These are phyloP conservation scores for Malus hybrid DNA, from an alignment of 331 rosid species.

Conservation along the genomic window DNA sequence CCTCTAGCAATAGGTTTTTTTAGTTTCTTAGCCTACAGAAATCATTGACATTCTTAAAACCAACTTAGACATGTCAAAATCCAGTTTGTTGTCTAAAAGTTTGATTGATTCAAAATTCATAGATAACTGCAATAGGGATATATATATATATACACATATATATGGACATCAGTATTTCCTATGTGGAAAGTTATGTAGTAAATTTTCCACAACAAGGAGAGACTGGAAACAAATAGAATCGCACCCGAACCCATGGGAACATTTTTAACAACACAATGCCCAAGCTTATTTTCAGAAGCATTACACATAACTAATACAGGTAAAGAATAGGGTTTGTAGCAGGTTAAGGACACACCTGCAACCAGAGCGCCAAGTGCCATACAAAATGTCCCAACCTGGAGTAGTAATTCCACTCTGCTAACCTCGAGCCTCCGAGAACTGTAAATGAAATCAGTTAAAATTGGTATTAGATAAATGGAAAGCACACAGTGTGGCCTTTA, in stretches of 20 bases:
- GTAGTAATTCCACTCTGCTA: constrained; percentile 93
- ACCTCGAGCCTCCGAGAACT: constrained; percentile 98
- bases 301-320: not conserved
- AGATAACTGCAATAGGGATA: not conserved
- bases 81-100: not conserved
- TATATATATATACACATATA: too few relatives aligned
- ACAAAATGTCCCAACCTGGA: constrained; percentile 98
- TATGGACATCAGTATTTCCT: not conserved
- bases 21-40: not conserved
- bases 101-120: not conserved
- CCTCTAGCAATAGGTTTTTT: not conserved
- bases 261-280: not conserved
- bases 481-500: not conserved
- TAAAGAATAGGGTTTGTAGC: not conserved
- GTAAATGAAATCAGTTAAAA: constrained; percentile 20
- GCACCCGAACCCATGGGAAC: not conserved
- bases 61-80: not conserved
- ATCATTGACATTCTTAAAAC: not conserved
- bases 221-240: not conserved
- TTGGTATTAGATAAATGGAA: not conserved
- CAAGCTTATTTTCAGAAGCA: not conserved
- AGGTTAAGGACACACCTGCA: constrained; percentile 48
- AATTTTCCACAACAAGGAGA: not conserved
- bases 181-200: too few relatives aligned
- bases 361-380: constrained; percentile 83